Percentiles rank a stretch among this genome's conserved stretches.
These are phyloP conservation scores for Ophiostoma novo-ulmi DNA, from an alignment of 2,329 filamentous ascomycete genomes.

Conservation along the genomic window DNA sequence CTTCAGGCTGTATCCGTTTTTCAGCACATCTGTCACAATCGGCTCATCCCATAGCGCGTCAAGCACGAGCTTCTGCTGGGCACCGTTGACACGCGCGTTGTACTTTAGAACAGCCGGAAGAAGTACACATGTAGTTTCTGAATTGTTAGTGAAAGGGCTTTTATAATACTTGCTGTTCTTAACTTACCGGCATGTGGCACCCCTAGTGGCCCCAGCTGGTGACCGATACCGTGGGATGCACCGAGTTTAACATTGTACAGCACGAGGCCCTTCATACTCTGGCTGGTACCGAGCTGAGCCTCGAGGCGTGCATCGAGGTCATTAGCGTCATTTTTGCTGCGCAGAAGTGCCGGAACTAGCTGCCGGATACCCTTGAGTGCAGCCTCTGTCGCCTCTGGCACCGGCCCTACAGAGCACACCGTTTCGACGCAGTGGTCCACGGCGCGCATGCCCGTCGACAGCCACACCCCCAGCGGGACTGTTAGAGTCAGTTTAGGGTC, in stretches of 20 bases:
- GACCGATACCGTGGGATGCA: constrained; percentile 40
- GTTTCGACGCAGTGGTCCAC: constrained; percentile 30
- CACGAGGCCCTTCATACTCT: constrained; percentile 43
- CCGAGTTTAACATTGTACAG: constrained; percentile 37
- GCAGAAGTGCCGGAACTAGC: constrained; percentile 36
- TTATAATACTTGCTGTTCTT: constrained; percentile 23
- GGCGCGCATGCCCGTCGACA: not conserved
- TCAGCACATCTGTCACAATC: not conserved
- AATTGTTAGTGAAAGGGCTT: not conserved
- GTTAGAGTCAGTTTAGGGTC: constrained; percentile 44
- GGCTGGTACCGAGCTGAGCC: constrained; percentile 44
- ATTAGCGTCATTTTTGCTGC: constrained; percentile 29
- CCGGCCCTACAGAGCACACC: constrained; percentile 42
- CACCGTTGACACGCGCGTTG: not conserved
- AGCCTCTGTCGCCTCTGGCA: constrained; percentile 31
- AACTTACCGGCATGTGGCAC: constrained; percentile 40
- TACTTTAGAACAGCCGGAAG: not conserved
- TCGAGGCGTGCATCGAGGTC: constrained; percentile 37
- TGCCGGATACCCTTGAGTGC: constrained; percentile 36
- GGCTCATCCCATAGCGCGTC: not conserved
- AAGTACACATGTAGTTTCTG: not conserved
- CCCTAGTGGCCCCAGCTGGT: constrained; percentile 36
- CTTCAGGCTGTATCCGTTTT: not conserved
- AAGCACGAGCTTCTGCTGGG: not conserved
- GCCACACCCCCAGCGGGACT: constrained; percentile 36